Conservation (phyloP, 1,139 yeast species). For the Hanseniaspora sp. region DNA sequence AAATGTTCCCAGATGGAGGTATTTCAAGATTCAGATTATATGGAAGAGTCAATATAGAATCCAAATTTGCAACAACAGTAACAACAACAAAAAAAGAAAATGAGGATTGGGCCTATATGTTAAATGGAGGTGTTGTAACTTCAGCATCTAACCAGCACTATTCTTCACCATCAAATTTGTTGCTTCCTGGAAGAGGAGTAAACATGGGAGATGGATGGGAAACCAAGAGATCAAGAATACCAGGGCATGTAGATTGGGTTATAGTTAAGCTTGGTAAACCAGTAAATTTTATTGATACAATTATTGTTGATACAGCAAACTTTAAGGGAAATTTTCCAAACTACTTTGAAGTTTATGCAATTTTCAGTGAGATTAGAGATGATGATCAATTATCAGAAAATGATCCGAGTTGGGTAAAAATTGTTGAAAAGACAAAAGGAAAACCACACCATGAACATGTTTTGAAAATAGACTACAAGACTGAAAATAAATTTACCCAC, state of each 20-base stretch:
- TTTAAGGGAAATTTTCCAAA: slow-evolving; percentile 92
- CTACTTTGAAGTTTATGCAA: slow-evolving; percentile 51
- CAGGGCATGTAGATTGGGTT: slow-evolving; percentile 87
- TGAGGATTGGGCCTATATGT: slow-evolving; percentile 67
- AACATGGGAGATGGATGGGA: slow-evolving; percentile 99
- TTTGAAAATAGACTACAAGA: slow-evolving; percentile 28
- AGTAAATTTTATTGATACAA: slow-evolving; percentile 40
- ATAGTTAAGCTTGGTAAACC: slow-evolving; percentile 63
- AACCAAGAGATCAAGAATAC: slow-evolving; percentile 74
- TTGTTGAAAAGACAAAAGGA: slow-evolving; percentile 64
- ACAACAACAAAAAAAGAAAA: no score
- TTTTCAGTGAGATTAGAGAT: slow-evolving; percentile 22
- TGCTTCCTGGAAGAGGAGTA: slow-evolving; percentile 85
- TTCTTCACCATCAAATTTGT: slow-evolving; percentile 76
- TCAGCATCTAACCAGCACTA: slow-evolving; percentile 82
- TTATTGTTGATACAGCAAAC: slow-evolving; percentile 82
- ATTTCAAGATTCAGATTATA: slow-evolving; percentile 86
- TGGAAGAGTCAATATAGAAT: slow-evolving; percentile 47
- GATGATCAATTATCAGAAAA: slow-evolving; percentile 31
- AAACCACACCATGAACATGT: slow-evolving; percentile 71
- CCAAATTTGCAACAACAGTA: no score
- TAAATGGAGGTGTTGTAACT: slow-evolving; percentile 81
- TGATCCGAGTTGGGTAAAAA: slow-evolving; percentile 45
- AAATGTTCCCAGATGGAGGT: slow-evolving; percentile 96
- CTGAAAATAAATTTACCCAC: slow-evolving; percentile 40